These are phyloP conservation scores for Sporothrix mexicana DNA, from an alignment of 2,329 filamentous ascomycete species.

Conservation along the genomic window DNA sequence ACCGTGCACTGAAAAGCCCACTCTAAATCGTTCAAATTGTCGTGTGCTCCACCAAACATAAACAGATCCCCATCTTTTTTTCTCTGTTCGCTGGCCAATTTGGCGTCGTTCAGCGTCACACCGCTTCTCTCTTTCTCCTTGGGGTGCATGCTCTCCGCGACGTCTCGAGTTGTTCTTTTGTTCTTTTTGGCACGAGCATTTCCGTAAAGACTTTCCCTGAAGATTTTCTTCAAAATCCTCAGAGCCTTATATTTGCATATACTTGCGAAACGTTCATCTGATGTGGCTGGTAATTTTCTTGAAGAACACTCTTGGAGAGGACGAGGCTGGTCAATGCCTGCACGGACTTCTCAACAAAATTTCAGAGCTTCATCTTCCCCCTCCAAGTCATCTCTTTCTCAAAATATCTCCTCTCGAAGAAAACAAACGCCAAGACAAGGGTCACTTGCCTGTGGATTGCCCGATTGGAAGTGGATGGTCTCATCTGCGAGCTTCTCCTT, in stretches of 20 bases:
- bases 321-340: conserved; percentile 5
- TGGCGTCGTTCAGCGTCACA: conserved; percentile 21
- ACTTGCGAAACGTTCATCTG: background rate
- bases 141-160: background rate
- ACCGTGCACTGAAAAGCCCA: background rate
- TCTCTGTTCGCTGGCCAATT: background rate
- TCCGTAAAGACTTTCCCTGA: background rate
- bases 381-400: background rate
- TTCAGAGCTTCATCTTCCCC: background rate
- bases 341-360: conserved; percentile 20
- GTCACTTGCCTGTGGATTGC: background rate
- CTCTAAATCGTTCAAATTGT: background rate
- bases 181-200: background rate
- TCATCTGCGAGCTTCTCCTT: conserved; percentile 25
- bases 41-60: background rate
- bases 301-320: background rate
- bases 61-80: conserved; percentile 3
- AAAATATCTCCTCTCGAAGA: background rate
- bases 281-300: background rate
- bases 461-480: conserved; percentile 2
- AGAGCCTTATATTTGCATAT: no score
- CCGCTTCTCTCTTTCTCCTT: conserved; percentile 22
- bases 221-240: background rate
- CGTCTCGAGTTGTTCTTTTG: background rate
- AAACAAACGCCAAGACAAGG: background rate